These are phyloP conservation scores for Vachellia pachyceras DNA, from an alignment of 306 rosid species.

Conservation along the genomic window DNA sequence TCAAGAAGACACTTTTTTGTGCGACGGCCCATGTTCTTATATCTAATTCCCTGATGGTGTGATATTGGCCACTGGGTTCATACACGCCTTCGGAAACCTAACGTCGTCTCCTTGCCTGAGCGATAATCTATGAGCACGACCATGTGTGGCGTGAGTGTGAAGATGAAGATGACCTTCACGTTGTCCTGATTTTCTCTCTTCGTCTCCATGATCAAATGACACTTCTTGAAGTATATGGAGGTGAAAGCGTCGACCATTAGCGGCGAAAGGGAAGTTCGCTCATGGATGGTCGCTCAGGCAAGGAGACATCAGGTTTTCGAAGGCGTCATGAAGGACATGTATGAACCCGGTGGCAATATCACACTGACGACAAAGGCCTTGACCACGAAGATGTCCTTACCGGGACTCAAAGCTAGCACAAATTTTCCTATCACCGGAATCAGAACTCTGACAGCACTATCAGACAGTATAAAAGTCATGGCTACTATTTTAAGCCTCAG, in stretches of 20 bases:
- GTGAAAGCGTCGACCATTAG: slow-evolving; percentile 80
- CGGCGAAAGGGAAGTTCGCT: slow-evolving; percentile 77
- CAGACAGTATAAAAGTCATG: slow-evolving; percentile 54
- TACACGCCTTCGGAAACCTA: no score
- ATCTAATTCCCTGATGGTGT: no score
- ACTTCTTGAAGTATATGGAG: slow-evolving; percentile 54
- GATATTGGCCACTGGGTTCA: no score
- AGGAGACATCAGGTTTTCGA: slow-evolving; percentile 49
- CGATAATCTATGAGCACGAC: slow-evolving; percentile 69
- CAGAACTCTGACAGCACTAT: slow-evolving; percentile 62
- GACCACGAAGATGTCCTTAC: slow-evolving; percentile 56
- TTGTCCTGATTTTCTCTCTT: slow-evolving; percentile 40
- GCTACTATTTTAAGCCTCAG: slow-evolving; percentile 55
- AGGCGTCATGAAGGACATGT: slow-evolving; percentile 80
- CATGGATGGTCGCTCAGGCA: slow-evolving; percentile 58
- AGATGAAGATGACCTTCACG: slow-evolving; percentile 56
- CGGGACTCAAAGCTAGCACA: slow-evolving; percentile 63
- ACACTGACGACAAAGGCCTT: slow-evolving; percentile 87
- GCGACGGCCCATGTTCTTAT: no score
- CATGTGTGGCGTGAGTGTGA: slow-evolving; percentile 61
- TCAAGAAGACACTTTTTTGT: no score
- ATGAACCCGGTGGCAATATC: slow-evolving; percentile 79
- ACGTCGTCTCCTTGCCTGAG: no score
- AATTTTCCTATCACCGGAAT: slow-evolving; percentile 67
- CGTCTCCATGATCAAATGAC: slow-evolving; percentile 27